These are phyloP conservation scores for Trichothecium sympodiale DNA, from an alignment of 2,329 filamentous ascomycete genomes.

Conservation along the genomic window DNA sequence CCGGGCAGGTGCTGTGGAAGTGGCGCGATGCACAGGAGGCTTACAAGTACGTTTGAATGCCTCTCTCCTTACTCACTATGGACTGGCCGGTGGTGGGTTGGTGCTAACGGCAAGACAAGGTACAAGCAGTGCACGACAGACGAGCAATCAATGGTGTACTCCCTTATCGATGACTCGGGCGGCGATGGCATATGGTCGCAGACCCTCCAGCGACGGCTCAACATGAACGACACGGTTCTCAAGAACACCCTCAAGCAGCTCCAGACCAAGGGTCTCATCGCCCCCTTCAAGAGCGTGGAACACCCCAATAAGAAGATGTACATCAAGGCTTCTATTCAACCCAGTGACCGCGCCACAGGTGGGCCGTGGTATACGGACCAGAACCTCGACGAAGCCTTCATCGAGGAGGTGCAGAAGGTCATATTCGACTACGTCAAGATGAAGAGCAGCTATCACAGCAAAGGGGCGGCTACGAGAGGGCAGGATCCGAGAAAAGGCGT, in stretches of 20 bases:
- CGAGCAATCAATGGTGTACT: constrained; percentile 77
- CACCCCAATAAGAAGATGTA: constrained; percentile 90
- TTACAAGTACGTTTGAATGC: constrained; percentile 36
- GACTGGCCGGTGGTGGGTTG: neutral
- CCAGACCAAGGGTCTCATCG: constrained; percentile 71
- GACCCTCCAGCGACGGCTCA: constrained; percentile 66
- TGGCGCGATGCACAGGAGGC: constrained; percentile 49
- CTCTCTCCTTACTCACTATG: constrained; percentile 3
- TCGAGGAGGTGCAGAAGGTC: constrained; percentile 62
- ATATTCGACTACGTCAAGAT: constrained; percentile 64
- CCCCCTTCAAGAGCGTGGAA: constrained; percentile 84
- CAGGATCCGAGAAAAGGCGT: constrained; percentile 45
- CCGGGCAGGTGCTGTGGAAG: constrained; percentile 38
- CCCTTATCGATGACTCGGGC: constrained; percentile 76
- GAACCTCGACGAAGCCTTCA: constrained; percentile 79
- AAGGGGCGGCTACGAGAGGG: constrained; percentile 19
- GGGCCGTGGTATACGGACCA: constrained; percentile 93
- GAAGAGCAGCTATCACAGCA: constrained; percentile 56
- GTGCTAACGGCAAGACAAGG: constrained; percentile 15
- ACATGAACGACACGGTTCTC: constrained; percentile 74
- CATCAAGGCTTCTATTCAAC: constrained; percentile 76
- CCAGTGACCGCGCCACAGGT: constrained; percentile 82
- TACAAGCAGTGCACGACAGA: constrained; percentile 52
- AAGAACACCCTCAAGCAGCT: constrained; percentile 76
- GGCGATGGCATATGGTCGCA: constrained; percentile 86